phyloP scores from a whole-genome alignment of 345 rosid genomes.

The Balakata baccata region DNA sequence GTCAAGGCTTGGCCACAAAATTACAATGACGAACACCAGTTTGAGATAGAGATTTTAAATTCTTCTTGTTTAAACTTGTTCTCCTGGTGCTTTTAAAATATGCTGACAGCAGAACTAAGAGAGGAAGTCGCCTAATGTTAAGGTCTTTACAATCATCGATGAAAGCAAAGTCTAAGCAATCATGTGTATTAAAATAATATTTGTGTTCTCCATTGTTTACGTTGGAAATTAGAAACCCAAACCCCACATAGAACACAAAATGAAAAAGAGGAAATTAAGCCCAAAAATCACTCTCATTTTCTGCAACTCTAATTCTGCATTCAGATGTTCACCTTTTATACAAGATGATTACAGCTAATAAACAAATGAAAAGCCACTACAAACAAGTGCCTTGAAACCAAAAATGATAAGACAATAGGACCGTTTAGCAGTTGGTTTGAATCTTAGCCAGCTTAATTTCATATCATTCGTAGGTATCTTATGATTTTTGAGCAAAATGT shows the following conservation, averaged over 20 bases:
- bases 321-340: too few species aligned
- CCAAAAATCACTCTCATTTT: too few species aligned
- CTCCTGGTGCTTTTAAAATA: background rate
- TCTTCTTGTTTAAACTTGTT: background rate
- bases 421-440: background rate
- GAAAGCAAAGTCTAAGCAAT: constrained; percentile 19
- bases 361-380: too few species aligned
- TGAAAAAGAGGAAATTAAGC: too few species aligned
- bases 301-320: too few species aligned
- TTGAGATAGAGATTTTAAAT: background rate
- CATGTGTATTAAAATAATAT: constrained; percentile 13
- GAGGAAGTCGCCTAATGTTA: constrained; percentile 6
- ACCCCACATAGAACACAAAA: too few species aligned
- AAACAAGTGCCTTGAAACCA: too few species aligned
- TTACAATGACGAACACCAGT: background rate
- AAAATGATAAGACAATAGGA: background rate
- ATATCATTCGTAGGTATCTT: background rate
- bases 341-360: too few species aligned
- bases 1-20: background rate
- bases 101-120: constrained; percentile 6
- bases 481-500: background rate
- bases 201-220: background rate
- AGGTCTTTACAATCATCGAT: constrained; percentile 8
- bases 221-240: too few species aligned
- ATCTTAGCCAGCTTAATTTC: background rate